phyloP scores from a whole-genome alignment of 1,139 yeast species.

The Suzukiozyma palmioleophila region DNA sequence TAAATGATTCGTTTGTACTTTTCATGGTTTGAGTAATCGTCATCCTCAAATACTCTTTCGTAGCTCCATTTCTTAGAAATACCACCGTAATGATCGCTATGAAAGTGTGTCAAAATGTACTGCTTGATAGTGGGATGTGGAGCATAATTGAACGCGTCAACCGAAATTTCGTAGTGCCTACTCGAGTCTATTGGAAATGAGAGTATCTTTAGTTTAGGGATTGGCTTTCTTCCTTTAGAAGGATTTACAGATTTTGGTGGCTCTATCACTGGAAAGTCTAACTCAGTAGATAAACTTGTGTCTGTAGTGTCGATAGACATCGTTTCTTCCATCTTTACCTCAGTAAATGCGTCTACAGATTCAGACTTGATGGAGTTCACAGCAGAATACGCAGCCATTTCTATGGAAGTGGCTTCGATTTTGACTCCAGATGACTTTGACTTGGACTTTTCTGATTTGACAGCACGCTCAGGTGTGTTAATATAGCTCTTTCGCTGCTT shows the following conservation, averaged over 20 bases:
- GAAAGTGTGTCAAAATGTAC: conserved; percentile 78
- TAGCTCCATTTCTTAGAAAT: conserved; percentile 68
- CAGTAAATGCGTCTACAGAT: too few species aligned
- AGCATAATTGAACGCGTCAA: conserved; percentile 65
- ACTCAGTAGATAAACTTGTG: neutral
- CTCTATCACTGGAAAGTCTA: conserved; percentile 12
- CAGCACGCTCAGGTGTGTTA: conserved; percentile 9
- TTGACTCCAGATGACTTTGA: neutral
- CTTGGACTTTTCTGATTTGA: neutral
- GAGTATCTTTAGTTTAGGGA: conserved; percentile 54
- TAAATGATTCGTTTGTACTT: conserved; percentile 44
- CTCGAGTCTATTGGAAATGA: conserved; percentile 27
- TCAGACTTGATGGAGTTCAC: too few species aligned
- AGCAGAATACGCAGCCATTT: too few species aligned
- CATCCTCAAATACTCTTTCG: conserved; percentile 31
- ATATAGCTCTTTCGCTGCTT: conserved; percentile 10
- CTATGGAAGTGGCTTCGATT: too few species aligned
- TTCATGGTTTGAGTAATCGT: conserved; percentile 35
- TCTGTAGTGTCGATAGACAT: too few species aligned
- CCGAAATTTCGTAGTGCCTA: conserved; percentile 39
- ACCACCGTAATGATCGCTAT: conserved; percentile 92
- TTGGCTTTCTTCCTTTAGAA: conserved; percentile 27
- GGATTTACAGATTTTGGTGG: conserved; percentile 19
- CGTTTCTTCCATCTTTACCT: too few species aligned
- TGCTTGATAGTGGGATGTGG: conserved; percentile 41